Evolutionary conservation across 2,329 filamentous ascomycete species (phyloP).

Genomic region (Colletotrichum gloeosporioides): DNA sequence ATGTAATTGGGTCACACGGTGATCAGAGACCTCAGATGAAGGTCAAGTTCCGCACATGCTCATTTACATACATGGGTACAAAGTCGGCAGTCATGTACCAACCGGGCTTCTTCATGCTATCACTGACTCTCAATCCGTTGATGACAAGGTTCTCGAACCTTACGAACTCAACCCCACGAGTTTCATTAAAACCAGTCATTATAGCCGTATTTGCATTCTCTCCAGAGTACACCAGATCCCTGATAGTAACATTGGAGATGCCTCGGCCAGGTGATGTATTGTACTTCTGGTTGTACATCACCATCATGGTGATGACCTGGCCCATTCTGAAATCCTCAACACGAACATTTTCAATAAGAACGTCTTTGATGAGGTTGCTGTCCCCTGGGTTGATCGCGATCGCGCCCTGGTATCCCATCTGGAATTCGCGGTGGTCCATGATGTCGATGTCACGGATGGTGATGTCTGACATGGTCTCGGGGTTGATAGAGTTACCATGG

Average conservation of each 20-base stretch:
- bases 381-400: conserved; percentile 36
- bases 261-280: conserved; percentile 34
- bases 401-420: conserved; percentile 36
- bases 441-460: conserved; percentile 35
- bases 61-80: conserved; percentile 20
- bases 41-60: conserved; percentile 22
- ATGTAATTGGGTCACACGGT: background rate
- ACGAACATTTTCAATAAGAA: conserved; percentile 29
- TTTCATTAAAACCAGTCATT: conserved; percentile 20
- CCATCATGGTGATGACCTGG: conserved; percentile 33
- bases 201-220: conserved; percentile 22
- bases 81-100: conserved; percentile 13
- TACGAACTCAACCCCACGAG: conserved; percentile 19
- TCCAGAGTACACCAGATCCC: conserved; percentile 24
- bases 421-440: conserved; percentile 35
- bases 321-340: conserved; percentile 33
- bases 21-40: background rate
- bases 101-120: conserved; percentile 19
- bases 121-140: conserved; percentile 25
- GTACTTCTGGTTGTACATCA: conserved; percentile 35
- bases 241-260: conserved; percentile 32
- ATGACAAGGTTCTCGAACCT: conserved; percentile 29
- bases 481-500: conserved; percentile 33
- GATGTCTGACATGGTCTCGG: conserved; percentile 33
- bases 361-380: conserved; percentile 29